Evolutionary conservation across 2,329 filamentous ascomycete species (phyloP), one percentile per base, ranked within the genome.

Genomic region (Trichoderma guizhouense): DNA sequence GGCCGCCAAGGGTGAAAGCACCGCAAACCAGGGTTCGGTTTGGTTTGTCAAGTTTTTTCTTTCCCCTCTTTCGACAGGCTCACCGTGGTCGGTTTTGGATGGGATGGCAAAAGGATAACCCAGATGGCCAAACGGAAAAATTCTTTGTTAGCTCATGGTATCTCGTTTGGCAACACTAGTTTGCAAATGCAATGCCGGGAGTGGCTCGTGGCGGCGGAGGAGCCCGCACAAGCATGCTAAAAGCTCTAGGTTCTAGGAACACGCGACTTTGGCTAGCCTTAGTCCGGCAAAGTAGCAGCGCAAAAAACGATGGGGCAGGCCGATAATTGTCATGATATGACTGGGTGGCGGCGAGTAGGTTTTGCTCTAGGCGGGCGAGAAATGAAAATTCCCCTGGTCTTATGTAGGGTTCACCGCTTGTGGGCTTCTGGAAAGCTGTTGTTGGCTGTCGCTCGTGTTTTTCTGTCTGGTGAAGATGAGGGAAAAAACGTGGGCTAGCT

Each of bases 191-290:
- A 67, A 67, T 28, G 64, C 64, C 64, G 64, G 64, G 64, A 67
- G 64, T 67, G 64, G 64, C 64, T 67, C 64, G 64, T 67, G 51
- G 64, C 64, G 51, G 64, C 64, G 64, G 64, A 67, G 64, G 32
- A 67, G 64, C 64, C 64, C 64, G 64, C 64, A 39, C 12, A 39
- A 57, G 51, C 63, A 39, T 66, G 63, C 63, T 55, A 30, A 24
- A 43, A 18, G 39, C 15, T 43, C 39, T n/a, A n/a, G 21, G 63
- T 34, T 32, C 30, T 24, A 34, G 57, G 57, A 60, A 60, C 30
- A 60, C 30, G 57, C 57, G 30, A 60, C 57, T 32, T 32, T 60
- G 63, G 47, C 63, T 51, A 64, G 61, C 61, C 61, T 64, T 24
- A 47, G 61, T 51, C 61, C 12, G 47, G 63, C 63, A 66, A 66